Evolutionary conservation across 371 early-diverging fungal species (phyloP).

Genomic region (Fennellomyces sp.): DNA sequence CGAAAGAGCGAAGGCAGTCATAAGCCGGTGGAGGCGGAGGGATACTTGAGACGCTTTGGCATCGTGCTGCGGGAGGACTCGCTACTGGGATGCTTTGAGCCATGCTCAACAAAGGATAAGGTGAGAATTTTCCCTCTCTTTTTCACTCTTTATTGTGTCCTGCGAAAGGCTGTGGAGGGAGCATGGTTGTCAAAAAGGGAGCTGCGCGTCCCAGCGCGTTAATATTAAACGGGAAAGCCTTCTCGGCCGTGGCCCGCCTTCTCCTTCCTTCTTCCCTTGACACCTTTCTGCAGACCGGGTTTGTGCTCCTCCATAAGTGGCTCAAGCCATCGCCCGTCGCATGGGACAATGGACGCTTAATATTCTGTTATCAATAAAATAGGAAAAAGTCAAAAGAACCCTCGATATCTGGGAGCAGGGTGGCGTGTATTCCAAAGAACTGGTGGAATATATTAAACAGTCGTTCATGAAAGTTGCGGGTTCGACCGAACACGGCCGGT

Average conservation of each 20-base stretch:
- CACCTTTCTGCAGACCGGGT: too few species aligned
- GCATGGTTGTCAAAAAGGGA: too few species aligned
- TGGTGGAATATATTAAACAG: conserved; percentile 37
- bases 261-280: too few species aligned
- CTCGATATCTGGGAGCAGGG: conserved; percentile 57
- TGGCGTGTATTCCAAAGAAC: conserved; percentile 43
- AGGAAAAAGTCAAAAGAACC: conserved; percentile 57
- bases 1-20: conserved; percentile 34
- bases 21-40: conserved; percentile 25
- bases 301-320: neutral
- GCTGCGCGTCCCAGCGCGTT: too few species aligned
- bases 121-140: too few species aligned
- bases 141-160: conserved; percentile 6
- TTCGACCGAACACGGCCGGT: conserved; percentile 24
- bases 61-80: conserved; percentile 36
- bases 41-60: conserved; percentile 43
- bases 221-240: too few species aligned
- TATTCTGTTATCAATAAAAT: conserved; percentile 29
- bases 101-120: conserved; percentile 49
- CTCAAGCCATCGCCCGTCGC: neutral
- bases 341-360: neutral
- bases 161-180: neutral
- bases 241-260: too few species aligned
- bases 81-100: conserved; percentile 32
- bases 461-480: conserved; percentile 33